Percentiles rank a stretch among this genome's conserved stretches.
phyloP scores from a whole-genome alignment of 2,329 filamentous ascomycete genomes.

The Alternaria sp. region DNA sequence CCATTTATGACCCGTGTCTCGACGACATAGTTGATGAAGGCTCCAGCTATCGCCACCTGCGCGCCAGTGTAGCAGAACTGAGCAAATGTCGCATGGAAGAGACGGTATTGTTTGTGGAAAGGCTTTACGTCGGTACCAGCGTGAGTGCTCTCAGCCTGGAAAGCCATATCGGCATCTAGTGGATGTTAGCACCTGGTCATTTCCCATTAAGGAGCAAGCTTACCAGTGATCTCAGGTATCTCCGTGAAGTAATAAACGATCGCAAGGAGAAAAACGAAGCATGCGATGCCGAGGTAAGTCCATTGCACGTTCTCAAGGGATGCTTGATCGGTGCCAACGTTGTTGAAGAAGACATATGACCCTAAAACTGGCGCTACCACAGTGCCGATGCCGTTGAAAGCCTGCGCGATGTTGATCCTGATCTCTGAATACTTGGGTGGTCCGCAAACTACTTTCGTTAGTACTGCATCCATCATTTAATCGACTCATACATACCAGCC shows the following conservation, averaged over 20 bases:
- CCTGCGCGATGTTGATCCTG: slow-evolving; percentile 65
- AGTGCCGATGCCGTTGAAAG: slow-evolving; percentile 64
- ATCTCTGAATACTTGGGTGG: slow-evolving; percentile 66
- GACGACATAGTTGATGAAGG: slow-evolving; percentile 54
- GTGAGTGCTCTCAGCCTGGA: slow-evolving; percentile 52
- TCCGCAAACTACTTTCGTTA: slow-evolving; percentile 54
- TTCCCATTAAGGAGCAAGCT: not conserved
- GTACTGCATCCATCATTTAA: not conserved
- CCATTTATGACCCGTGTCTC: slow-evolving; percentile 51
- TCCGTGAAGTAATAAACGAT: slow-evolving; percentile 64
- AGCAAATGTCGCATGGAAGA: slow-evolving; percentile 77
- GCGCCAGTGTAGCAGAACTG: slow-evolving; percentile 84
- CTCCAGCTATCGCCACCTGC: slow-evolving; percentile 63
- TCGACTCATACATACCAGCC: slow-evolving; percentile 4
- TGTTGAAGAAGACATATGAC: slow-evolving; percentile 66
- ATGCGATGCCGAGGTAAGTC: slow-evolving; percentile 68
- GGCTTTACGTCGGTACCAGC: slow-evolving; percentile 54
- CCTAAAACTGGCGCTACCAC: slow-evolving; percentile 66
- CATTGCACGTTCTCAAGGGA: slow-evolving; percentile 67
- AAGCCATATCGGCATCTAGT: slow-evolving; percentile 59
- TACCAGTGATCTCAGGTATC: slow-evolving; percentile 61
- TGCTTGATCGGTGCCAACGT: slow-evolving; percentile 56
- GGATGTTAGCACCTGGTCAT: not conserved
- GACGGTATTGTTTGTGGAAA: slow-evolving; percentile 67
- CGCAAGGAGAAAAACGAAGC: slow-evolving; percentile 64